A percentile compares a stretch with the other conserved stretches of the same genome.
phyloP scores from a whole-genome alignment of 305 asterid genomes.

The Petunia hybrid region DNA sequence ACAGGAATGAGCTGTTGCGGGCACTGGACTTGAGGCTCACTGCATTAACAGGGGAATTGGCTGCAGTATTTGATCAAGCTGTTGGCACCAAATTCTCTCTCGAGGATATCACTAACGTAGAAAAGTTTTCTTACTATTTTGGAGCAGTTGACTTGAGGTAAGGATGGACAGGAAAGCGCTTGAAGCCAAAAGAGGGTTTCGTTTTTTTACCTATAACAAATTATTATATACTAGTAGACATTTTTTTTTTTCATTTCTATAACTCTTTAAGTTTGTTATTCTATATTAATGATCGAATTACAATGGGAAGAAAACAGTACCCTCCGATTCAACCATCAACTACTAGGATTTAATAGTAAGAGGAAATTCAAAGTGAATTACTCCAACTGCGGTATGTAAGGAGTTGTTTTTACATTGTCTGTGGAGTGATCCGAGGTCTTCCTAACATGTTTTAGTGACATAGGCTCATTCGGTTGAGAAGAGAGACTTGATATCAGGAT shows the following conservation, averaged over 20 bases:
- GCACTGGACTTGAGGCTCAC: conserved; percentile 87
- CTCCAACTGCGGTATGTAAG: conserved; percentile 1
- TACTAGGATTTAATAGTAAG: background rate
- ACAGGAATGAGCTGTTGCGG: conserved; percentile 86
- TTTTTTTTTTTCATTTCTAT: background rate
- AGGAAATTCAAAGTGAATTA: background rate
- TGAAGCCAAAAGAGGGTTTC: background rate
- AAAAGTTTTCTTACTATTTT: conserved; percentile 72
- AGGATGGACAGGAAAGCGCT: background rate
- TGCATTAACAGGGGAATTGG: conserved; percentile 70
- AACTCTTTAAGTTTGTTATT: background rate
- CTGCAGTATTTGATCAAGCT: conserved; percentile 68
- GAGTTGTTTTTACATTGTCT: background rate
- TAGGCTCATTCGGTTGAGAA: conserved; percentile 11
- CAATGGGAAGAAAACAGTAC: conserved; percentile 1
- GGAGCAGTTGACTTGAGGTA: conserved; percentile 86
- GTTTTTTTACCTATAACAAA: background rate
- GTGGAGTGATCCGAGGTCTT: conserved; percentile 12
- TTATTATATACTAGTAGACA: background rate
- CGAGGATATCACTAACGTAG: conserved; percentile 63
- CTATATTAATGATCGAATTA: background rate
- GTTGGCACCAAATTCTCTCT: conserved; percentile 60
- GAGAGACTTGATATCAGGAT: background rate
- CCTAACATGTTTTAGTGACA: conserved; percentile 3
- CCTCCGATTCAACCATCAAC: background rate